Percentiles rank a stretch among this genome's conserved stretches.
phyloP scores from a whole-genome alignment of 345 rosid genomes.

The Turritis glabra region DNA sequence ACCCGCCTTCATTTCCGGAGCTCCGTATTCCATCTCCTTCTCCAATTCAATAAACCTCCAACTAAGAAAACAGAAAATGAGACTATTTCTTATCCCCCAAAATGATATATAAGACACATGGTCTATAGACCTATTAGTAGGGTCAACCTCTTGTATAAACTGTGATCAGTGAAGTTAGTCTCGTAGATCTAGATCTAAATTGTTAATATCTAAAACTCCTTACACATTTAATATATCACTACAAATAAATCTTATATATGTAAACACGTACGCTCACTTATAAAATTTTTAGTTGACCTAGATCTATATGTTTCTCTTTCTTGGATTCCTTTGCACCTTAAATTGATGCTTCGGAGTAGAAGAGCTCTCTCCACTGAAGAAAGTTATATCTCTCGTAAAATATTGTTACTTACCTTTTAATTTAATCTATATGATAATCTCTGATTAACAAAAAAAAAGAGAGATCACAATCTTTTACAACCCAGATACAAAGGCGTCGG shows the following conservation, averaged over 20 bases:
- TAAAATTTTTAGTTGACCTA: background rate
- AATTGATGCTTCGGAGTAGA: too few relatives aligned
- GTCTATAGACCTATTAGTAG: background rate
- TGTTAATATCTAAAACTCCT: background rate
- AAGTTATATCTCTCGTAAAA: constrained; percentile 1
- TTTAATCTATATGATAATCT: too few relatives aligned
- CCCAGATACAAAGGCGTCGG: background rate
- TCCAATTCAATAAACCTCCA: background rate
- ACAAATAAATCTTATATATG: background rate
- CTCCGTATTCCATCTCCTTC: background rate
- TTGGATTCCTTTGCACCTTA: constrained; percentile 14
- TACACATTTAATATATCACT: background rate
- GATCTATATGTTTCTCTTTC: too few relatives aligned
- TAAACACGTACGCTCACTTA: constrained; percentile 4
- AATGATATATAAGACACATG: background rate
- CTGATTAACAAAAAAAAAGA: background rate
- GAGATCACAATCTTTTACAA: constrained; percentile 1
- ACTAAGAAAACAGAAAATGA: background rate
- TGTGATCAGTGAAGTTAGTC: background rate
- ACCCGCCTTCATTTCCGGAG: background rate
- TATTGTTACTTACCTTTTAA: too few relatives aligned
- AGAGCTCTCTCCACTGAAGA: background rate
- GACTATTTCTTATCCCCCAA: background rate
- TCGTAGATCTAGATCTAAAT: background rate
- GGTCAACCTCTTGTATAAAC: background rate